Evolutionary conservation across 73 alveolate genomes (phyloP).

Genomic region (Durusdinium trenchii): DNA sequence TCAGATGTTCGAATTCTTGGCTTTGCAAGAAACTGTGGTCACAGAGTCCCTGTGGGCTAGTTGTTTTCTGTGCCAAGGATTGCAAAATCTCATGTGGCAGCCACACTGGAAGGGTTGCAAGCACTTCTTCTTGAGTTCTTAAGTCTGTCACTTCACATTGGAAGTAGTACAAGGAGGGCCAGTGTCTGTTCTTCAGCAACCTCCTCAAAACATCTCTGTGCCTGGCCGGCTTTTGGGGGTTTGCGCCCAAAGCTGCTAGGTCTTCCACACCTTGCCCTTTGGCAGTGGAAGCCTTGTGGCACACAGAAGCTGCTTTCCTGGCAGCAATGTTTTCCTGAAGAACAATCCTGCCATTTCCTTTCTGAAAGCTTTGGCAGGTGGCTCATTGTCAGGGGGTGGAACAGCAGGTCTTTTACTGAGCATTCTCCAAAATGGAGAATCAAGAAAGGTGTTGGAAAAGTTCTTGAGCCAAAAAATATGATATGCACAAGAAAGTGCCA

Average conservation of each 20-base stretch:
- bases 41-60: neutral
- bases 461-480: neutral
- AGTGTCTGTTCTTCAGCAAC: conserved; percentile 9
- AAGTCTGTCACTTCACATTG: neutral
- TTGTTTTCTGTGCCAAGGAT: neutral
- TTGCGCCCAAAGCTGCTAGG: conserved; percentile 4
- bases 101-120: neutral
- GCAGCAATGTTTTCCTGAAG: too few species aligned
- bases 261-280: conserved; percentile 17
- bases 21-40: neutral
- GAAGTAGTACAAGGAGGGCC: neutral
- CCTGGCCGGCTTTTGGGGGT: neutral
- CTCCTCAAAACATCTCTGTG: conserved; percentile 23
- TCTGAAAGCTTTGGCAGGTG: neutral
- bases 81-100: neutral
- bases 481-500: neutral
- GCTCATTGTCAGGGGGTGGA: neutral
- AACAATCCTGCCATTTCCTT: conserved; percentile 11
- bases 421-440: neutral
- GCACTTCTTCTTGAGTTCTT: neutral
- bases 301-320: too few species aligned
- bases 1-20: neutral
- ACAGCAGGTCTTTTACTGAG: neutral
- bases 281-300: conserved; percentile 3
- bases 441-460: neutral